Base-by-base conservation (phyloP, 176 grass and related monocot species). In the Aegilops longissima region DNA sequence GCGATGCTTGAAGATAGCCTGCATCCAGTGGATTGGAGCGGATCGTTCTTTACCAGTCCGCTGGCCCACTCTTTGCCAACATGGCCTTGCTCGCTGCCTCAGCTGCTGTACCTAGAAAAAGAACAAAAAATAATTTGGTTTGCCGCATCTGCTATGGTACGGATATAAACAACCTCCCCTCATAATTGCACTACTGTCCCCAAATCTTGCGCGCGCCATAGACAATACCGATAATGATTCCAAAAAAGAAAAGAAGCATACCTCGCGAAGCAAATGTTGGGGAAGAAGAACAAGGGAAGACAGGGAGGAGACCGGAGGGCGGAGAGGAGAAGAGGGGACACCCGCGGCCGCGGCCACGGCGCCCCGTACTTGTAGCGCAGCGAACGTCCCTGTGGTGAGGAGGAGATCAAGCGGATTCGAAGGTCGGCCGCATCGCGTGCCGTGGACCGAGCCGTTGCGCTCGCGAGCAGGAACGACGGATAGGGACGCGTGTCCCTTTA, bases 381-480 rank as follows among this genome's bases (percentile, higher is more conserved):
- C 7, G 31, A 36, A 38, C 8, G 33, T 34, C 74, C 23, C 47
- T 54, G 29, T 29, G 49, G 4, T 21, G 74, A 31, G 39, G 71
- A 73, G 71, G 9, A 51, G 39, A 73, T 31, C 47, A 34, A 56
- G 8, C 31, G 25, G 74, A 56, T 56, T 77, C 49, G 27, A 47
- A 77, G 74, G 74, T 58, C 16, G 17, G 8, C 74, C 74, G 74
- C 74, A 77, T 58, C 74, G 16, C 74, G 49, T 58, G 74, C 74
- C 13, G 12, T 7, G 67, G n/a, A 45, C 21, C 4, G 69, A 72
- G 69, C 18, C 9, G 20, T 52, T 52, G 49, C 49, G 49, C 49
- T 52, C 49, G 49, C 49, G 49, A 5, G 49, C 49, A 49, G 44
- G 44, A 47, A 47, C 44, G 44, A 47, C 44, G 44, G 44, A 12